phyloP scores from a whole-genome alignment of 1,284 basidiomycete genomes.

The Butyriboletus appendiculatus region DNA sequence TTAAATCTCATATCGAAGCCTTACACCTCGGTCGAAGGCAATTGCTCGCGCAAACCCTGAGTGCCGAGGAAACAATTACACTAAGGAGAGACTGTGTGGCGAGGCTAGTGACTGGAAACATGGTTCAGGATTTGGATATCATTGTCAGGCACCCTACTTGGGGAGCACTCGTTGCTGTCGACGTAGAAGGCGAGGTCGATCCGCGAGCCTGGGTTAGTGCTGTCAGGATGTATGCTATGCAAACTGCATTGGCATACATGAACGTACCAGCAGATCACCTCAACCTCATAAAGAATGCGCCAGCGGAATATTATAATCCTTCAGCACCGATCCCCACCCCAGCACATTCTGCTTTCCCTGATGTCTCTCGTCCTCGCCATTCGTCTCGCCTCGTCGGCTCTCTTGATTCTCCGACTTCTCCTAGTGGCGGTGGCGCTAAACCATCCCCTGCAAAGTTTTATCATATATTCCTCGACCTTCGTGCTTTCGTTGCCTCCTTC shows the following conservation, averaged over 20 bases:
- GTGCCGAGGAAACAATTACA: constrained; percentile 82
- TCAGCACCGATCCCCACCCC: constrained; percentile 55
- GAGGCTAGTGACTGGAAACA: constrained; percentile 87
- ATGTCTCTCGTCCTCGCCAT: constrained; percentile 46
- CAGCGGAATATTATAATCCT: constrained; percentile 42
- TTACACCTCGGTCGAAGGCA: constrained; percentile 90
- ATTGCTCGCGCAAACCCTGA: constrained; percentile 86
- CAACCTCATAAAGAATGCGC: constrained; percentile 33
- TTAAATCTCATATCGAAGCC: constrained; percentile 89
- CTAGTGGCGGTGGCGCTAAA: constrained; percentile 27
- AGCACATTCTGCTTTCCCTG: constrained; percentile 68
- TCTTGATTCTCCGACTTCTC: constrained; percentile 34
- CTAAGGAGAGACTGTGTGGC: constrained; percentile 88
- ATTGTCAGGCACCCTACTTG: constrained; percentile 94
- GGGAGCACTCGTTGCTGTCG: constrained; percentile 86
- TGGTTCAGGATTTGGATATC: constrained; percentile 90
- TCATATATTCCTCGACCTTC: constrained; percentile 87
- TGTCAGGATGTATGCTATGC: constrained; percentile 87
- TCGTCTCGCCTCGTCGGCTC: constrained; percentile 52
- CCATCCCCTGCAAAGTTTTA: constrained; percentile 71
- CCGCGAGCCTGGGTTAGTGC: constrained; percentile 81
- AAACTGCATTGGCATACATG: constrained; percentile 81
- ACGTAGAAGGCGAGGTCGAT: constrained; percentile 76
- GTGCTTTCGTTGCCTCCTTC: constrained; percentile 88
- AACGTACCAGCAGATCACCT: constrained; percentile 52